Base-by-base conservation (phyloP, 345 rosid genomes). In the Limnanthes douglasii region DNA sequence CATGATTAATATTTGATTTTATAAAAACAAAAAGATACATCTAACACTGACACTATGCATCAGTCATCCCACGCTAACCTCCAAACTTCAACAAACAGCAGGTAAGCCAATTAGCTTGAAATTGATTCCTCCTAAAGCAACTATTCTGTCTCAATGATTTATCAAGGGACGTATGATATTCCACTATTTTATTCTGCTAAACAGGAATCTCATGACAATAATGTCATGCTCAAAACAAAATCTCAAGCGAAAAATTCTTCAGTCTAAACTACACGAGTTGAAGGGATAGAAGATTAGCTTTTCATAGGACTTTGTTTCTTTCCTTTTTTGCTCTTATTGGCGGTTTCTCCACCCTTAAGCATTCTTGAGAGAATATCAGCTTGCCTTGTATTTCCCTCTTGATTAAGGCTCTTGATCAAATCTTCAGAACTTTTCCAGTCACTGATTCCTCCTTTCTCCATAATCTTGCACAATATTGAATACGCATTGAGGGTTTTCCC, bases 401-500 rank as follows among this genome's bases (percentile, higher is more conserved):
- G 68, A 43, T 75, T 75, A 13, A 86, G 93, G 61, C 75, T 75
- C 60, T 56, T 59, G 49, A 81, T 86, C 57, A 86, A 53, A 43
- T 77, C 76, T 20, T 69, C 62, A 4, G 62, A 59, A 60, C 74
- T 81, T 31, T 78, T 70, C 94, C 92, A 81, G 19, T 78, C 70
- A 14, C 56, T 49, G 27, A 13, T 41, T 28, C 78, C 76, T 43
- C 92, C 92, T 62, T 73, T 81, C 73, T 52, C 81, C 75, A 75
- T 43, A 37, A 81, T 64, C 60, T 86, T 86, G 64, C 76, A 72
- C 52, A 86, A 47, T 50, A 81, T 56, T 0, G 96, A 81, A 64
- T 75, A 82, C 6, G 97, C 93, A 51, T 82, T 78, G 28, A 82
- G 70, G 32, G 96, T 86, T 70, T 86, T 86, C 22, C 94, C 96